Evolutionary conservation across 768 basidiomycete species (phyloP), one percentile per base, ranked within the genome.

Genomic region (Phylloporus scabripes): DNA sequence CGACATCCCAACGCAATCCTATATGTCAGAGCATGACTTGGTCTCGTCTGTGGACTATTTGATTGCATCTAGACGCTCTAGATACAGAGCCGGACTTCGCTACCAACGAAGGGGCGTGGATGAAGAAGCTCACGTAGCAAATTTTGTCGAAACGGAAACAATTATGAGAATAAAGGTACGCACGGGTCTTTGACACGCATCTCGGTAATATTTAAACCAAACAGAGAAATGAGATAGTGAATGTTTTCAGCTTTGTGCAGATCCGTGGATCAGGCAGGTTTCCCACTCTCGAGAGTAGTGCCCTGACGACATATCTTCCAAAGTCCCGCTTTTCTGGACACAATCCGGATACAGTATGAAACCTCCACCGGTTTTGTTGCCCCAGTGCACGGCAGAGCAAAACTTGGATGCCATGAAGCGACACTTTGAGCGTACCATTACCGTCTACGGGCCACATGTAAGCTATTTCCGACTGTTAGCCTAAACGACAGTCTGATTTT

Each of bases 101-200:
- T 99, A 95, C 69, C 96, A 98, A 66, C 79, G 96, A 37, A 75
- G 96, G 59, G 96, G 96, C 2, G 81, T 97, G 45, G 94, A 98
- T 59, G 91, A 94, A 54, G 84, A 89, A 50, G 91, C 92, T 5
- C 79, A 90, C 62, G 94, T 93, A 4, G 94, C 92, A 1, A 98
- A 98, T 68, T 93, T 97, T 61, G 92, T 97, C 2, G 92, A 97
- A 68, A 92, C 92, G 0, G 94, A 97, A 70, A 86, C 89, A 2
- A 83, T 95, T 45, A 81, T 90, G 74, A 75, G 83, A 37, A 79
- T 94, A 10, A 79, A 87, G 74, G 92, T 91, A 51, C 33, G 76
- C 42, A 10, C 12, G 17, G 29, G 5, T 14, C 21, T 15, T 53
- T 18, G 12, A 12, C 17, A 3, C 28, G 17, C 41, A 21, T 45